These are phyloP conservation scores for Stenocarpella maydis DNA, from an alignment of 2,329 filamentous ascomycete species.

Conservation along the genomic window DNA sequence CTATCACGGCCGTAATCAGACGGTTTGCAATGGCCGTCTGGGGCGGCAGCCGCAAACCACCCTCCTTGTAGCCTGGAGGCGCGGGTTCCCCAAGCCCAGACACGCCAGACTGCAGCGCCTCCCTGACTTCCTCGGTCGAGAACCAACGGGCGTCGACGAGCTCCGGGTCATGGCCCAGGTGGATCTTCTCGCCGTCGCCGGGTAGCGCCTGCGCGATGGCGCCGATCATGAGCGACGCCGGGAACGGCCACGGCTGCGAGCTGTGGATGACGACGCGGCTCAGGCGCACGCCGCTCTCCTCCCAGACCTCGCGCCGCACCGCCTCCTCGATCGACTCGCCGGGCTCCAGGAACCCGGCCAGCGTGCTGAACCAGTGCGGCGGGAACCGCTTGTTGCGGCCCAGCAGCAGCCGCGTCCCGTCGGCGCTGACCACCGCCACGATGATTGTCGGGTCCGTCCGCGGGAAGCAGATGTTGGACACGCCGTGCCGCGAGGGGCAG, in stretches of 20 bases:
- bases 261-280: conserved; percentile 84
- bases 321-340: conserved; percentile 87
- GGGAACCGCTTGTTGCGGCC: conserved; percentile 89
- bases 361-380: conserved; percentile 83
- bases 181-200: conserved; percentile 77
- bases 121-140: conserved; percentile 77
- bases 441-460: conserved; percentile 95
- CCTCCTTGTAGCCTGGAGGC: conserved; percentile 75
- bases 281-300: conserved; percentile 80
- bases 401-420: conserved; percentile 78
- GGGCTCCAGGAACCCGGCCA: conserved; percentile 87
- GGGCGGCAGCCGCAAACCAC: conserved; percentile 81
- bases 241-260: conserved; percentile 89
- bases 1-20: conserved; percentile 79
- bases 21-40: conserved; percentile 92
- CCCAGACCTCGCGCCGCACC: conserved; percentile 84
- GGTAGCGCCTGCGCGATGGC: conserved; percentile 88
- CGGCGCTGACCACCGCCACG: conserved; percentile 86
- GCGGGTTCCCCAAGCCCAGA: conserved; percentile 72
- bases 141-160: conserved; percentile 93
- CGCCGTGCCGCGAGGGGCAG: conserved; percentile 82
- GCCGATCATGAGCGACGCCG: conserved; percentile 84
- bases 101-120: conserved; percentile 74
- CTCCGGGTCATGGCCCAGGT: conserved; percentile 88
- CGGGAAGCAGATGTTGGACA: conserved; percentile 93